Base-by-base conservation (phyloP, 495 filamentous ascomycete genomes). In the Xylaria sp. region DNA sequence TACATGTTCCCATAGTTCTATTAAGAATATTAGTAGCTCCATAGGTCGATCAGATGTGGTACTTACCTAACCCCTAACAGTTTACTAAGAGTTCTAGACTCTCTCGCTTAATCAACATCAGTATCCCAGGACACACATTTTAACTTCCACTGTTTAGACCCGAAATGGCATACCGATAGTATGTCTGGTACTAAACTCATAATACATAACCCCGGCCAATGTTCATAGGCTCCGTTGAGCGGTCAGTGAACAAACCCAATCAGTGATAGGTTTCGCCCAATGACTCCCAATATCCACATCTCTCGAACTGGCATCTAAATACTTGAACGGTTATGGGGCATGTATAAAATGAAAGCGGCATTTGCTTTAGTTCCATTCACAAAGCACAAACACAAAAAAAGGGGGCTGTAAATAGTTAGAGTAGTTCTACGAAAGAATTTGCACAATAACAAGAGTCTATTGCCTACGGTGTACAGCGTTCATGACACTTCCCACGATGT, bases 51-150 rank as follows among this genome's bases (percentile, higher is more conserved):
- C 59, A 43, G 15, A 15, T 6, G 8, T 62, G 59, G 61, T 11
- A 63, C 61, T 29, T 63, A 46, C 21, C 21, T 26, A n/a, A 21
- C 41, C 41, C 37, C 15, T 46, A 48, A n/a, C 19, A 14, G n/a
- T 19, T 31, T n/a, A 61, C 35, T 37, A 0, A n/a, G 6, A 61
- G 58, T 40, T 63, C 41, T 63, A 48, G 41, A 63, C 61, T 63
- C 41, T 26, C 41, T 33, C 41, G 41, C 41, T 33, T 63, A 46
- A 31, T 11, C 0, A 31, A 17, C 26, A 17, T 31, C 24, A 31
- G 8, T 29, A 8, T 55, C 12, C 50, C 21, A 15, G 40, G 31
- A 46, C 37, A 41, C 21, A 33, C 33, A 43, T 24, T 11, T 41
- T 1, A n/a, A 41, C 19, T 11, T 41, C 4, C 12, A 19, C 58